A percentile compares a stretch with the other conserved stretches of the same genome.
These are phyloP conservation scores for Boletus pseudopeckii DNA, from an alignment of 768 basidiomycete species.

Conservation along the genomic window DNA sequence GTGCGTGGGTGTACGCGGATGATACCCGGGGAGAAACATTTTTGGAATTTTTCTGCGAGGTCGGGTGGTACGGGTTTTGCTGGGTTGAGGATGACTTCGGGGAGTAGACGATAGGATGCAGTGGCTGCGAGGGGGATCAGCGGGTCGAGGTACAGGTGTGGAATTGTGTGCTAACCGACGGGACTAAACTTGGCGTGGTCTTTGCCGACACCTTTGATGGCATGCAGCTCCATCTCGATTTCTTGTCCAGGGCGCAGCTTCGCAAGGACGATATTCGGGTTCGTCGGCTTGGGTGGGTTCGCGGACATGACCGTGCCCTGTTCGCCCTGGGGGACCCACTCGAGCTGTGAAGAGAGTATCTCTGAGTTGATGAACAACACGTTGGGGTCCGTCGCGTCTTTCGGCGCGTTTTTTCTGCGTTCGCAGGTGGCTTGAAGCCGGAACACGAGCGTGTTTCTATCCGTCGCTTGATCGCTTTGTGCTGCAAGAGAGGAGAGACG, in stretches of 20 bases:
- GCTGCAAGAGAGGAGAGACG: conserved; percentile 20
- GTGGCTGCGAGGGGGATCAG: conserved; percentile 56
- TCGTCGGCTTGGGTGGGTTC: conserved; percentile 60
- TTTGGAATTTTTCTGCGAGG: conserved; percentile 77
- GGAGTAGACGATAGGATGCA: conserved; percentile 91
- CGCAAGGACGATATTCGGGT: conserved; percentile 80
- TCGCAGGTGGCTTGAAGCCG: conserved; percentile 64
- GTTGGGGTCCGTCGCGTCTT: conserved; percentile 49
- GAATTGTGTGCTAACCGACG: conserved; percentile 58
- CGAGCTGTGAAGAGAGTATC: conserved; percentile 61
- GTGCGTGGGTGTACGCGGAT: conserved; percentile 60
- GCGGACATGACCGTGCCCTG: conserved; percentile 60
- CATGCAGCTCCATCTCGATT: conserved; percentile 83
- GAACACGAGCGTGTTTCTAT: conserved; percentile 91
- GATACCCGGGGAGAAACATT: conserved; percentile 85
- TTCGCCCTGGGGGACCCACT: conserved; percentile 81
- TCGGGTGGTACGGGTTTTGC: conserved; percentile 71
- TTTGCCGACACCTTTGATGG: conserved; percentile 87
- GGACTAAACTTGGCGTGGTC: conserved; percentile 97
- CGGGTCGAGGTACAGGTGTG: background rate
- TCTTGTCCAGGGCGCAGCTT: conserved; percentile 92
- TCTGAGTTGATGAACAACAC: conserved; percentile 73
- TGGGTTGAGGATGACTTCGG: conserved; percentile 69
- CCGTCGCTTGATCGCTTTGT: conserved; percentile 64
- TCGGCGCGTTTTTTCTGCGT: conserved; percentile 53